These are phyloP conservation scores for Rasamsonia emersonii DNA, from an alignment of 2,329 filamentous ascomycete species.

Conservation along the genomic window DNA sequence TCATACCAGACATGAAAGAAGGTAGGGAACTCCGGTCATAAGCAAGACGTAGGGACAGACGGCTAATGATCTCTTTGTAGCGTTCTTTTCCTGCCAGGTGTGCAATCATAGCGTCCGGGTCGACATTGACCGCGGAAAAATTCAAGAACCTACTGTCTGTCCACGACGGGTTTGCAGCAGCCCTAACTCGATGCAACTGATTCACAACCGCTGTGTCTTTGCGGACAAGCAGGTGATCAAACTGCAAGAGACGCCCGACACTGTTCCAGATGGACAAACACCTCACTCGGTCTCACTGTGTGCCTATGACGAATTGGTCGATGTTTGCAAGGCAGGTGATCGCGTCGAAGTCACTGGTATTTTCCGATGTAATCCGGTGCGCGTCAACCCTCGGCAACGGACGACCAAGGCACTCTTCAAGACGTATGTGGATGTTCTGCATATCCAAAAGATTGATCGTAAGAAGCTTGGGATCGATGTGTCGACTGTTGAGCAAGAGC, in stretches of 20 bases:
- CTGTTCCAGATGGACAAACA: constrained; percentile 88
- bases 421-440: constrained; percentile 90
- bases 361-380: constrained; percentile 88
- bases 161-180: constrained; percentile 71
- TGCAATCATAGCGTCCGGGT: constrained; percentile 89
- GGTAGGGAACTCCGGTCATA: constrained; percentile 29
- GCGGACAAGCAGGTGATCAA: constrained; percentile 99
- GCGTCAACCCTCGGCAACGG: constrained; percentile 86
- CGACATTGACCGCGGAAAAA: constrained; percentile 89
- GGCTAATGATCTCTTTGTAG: constrained; percentile 31
- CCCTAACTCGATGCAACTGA: constrained; percentile 94
- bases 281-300: constrained; percentile 95
- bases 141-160: constrained; percentile 86
- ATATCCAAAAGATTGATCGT: constrained; percentile 94
- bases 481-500: constrained; percentile 76
- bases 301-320: constrained; percentile 92
- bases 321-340: constrained; percentile 97
- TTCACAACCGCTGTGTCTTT: constrained; percentile 92
- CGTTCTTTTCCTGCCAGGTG: constrained; percentile 90
- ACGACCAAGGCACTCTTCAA: constrained; percentile 95
- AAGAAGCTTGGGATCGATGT: constrained; percentile 86
- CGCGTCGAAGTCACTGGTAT: constrained; percentile 92
- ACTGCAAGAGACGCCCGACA: constrained; percentile 92
- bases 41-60: constrained; percentile 8
- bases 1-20: constrained; percentile 98